These are phyloP conservation scores for Paspalum vaginatum DNA, from an alignment of 176 grass and related monocot genomes.

Conservation along the genomic window DNA sequence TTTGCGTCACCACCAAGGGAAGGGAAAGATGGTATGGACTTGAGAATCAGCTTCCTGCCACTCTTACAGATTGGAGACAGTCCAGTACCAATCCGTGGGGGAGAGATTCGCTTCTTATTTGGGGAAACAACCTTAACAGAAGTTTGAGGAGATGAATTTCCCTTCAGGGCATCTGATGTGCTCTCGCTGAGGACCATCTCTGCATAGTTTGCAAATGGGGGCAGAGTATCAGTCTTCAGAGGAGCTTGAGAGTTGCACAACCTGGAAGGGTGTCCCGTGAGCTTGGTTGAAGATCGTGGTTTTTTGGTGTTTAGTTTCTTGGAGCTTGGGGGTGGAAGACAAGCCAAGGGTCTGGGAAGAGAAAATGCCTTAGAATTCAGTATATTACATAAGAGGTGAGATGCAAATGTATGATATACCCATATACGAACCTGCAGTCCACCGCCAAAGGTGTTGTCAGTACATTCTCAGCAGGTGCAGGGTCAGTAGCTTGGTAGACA, in stretches of 20 bases:
- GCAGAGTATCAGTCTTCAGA: constrained; percentile 38
- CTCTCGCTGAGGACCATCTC: constrained; percentile 36
- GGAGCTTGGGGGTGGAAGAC: constrained; percentile 39
- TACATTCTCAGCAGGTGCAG: constrained; percentile 51
- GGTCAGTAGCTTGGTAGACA: constrained; percentile 43
- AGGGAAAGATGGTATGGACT: constrained; percentile 69
- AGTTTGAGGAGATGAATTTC: constrained; percentile 38
- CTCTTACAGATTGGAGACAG: constrained; percentile 62
- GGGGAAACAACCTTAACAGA: constrained; percentile 61
- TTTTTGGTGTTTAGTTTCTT: constrained; percentile 45
- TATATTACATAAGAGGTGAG: constrained; percentile 23
- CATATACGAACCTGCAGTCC: constrained; percentile 66
- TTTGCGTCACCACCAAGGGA: constrained; percentile 46
- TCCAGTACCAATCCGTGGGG: constrained; percentile 48
- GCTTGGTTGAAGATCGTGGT: constrained; percentile 43
- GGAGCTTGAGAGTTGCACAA: constrained; percentile 34
- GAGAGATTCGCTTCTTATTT: constrained; percentile 64
- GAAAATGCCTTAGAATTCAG: constrained; percentile 16
- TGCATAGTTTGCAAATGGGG: constrained; percentile 43
- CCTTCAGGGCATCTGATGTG: constrained; percentile 38
- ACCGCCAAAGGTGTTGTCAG: constrained; percentile 59
- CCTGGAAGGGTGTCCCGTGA: constrained; percentile 45
- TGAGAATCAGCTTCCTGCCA: constrained; percentile 58
- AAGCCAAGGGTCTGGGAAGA: constrained; percentile 43
- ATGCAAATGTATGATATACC: constrained; percentile 8